Conservation (phyloP, 768 basidiomycete genomes). For the Suillus subluteus region DNA sequence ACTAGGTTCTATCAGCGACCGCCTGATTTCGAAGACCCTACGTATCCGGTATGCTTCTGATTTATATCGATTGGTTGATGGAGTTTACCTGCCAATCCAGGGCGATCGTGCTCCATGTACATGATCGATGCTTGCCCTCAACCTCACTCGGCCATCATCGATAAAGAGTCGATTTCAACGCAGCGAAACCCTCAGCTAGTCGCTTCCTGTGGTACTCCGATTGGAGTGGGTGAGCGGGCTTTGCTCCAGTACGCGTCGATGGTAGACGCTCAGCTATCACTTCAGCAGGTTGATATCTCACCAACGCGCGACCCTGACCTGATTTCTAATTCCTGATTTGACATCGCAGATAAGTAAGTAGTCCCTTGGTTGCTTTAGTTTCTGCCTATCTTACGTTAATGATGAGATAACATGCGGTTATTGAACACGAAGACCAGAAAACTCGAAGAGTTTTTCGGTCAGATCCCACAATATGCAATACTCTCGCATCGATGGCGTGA, state of each 20-base stretch:
- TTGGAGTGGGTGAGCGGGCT: background rate
- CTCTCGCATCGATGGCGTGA: background rate
- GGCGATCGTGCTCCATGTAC: background rate
- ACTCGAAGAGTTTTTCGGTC: background rate
- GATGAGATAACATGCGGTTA: conserved; percentile 14
- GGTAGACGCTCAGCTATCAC: background rate
- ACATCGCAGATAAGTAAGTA: background rate
- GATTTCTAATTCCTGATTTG: background rate
- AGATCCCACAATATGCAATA: conserved; percentile 4
- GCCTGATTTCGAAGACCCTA: background rate
- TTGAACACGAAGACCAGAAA: conserved; percentile 27
- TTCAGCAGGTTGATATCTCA: background rate
- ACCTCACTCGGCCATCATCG: background rate
- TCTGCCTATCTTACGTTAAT: conserved; percentile 27
- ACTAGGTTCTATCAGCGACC: background rate
- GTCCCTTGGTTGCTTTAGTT: background rate
- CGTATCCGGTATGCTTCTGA: background rate
- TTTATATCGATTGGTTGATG: background rate
- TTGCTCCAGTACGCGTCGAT: background rate
- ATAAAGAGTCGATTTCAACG: background rate
- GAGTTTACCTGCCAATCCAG: background rate
- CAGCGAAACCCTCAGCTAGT: background rate
- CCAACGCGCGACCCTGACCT: background rate
- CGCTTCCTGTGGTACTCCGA: background rate
- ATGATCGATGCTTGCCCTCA: background rate